Evolutionary conservation across 495 filamentous ascomycete species (phyloP), one percentile per base, ranked within the genome.

Genomic region (Astrothelium subdiscretum): DNA sequence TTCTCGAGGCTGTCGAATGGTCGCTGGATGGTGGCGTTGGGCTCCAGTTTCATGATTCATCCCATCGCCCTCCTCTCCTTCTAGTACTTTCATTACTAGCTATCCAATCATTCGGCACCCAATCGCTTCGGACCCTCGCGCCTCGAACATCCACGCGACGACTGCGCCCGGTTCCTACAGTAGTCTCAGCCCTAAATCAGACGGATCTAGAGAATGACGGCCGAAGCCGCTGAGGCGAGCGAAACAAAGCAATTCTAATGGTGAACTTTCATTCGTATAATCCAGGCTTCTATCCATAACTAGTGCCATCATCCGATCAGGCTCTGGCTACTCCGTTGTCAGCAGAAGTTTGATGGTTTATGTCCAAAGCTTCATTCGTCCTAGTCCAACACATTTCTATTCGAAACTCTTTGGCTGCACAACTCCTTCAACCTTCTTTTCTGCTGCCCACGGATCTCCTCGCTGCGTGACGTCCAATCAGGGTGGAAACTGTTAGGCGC

Each of bases 121-220:
- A 54, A 29, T 29, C 48, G 48, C 24, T 8, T 29, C 3, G 2
- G 26, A 20, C 12, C 48, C 48, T 20, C 11, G 20, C 20, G 48
- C 48, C 48, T 54, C 48, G 48, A 54, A 54, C 48, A 20, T 54
- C 48, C 48, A 54, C 48, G 48, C 48, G 48, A 54, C 48, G 20
- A 54, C 20, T 54, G 22, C 29, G 24, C 48, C 48, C 48, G 48
- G 48, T 20, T 54, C 48, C 24, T 20, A 29, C 48, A 29, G 20
- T 54, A 54, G 48, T 54, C 48, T 54, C 48, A 54, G 48, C 48
- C 48, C 48, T 54, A 54, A 20, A 54, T 24, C 24, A 29, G 11
- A 54, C 48, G 22, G 48, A 54, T 54, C 48, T 24, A 3, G 12
- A 11, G 8, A 0, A 54, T 20, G 8, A 54, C 15, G 24, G 48